These are phyloP conservation scores for Castanea crenata DNA, from an alignment of 306 rosid genomes.

Conservation along the genomic window DNA sequence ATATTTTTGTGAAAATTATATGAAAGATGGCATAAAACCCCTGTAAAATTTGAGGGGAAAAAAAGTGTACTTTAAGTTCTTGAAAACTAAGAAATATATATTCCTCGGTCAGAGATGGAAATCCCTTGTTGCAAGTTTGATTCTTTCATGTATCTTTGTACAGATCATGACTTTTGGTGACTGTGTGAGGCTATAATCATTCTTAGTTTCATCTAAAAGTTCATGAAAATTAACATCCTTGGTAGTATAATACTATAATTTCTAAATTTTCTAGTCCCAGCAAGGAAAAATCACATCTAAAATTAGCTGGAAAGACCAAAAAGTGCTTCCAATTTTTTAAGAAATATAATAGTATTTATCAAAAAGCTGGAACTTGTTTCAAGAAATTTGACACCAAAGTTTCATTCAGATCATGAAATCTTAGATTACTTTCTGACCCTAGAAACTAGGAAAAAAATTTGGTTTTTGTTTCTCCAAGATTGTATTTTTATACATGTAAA, in stretches of 20 bases:
- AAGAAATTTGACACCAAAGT: neutral
- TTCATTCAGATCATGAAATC: neutral
- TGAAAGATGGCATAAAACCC: neutral
- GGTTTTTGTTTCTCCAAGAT: neutral
- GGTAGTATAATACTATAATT: neutral
- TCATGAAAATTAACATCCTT: neutral
- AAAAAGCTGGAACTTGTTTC: neutral
- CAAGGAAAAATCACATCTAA: neutral
- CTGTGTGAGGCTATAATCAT: neutral
- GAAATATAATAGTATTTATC: neutral
- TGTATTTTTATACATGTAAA: neutral
- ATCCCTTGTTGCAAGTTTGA: neutral
- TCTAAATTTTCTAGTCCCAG: neutral
- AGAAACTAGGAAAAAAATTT: neutral
- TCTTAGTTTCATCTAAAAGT: neutral
- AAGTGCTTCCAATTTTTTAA: neutral
- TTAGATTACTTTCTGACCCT: neutral
- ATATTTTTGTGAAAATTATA: too few relatives aligned
- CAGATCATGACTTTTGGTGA: conserved; percentile 19
- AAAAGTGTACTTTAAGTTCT: neutral
- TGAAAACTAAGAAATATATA: neutral
- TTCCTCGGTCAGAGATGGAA: neutral
- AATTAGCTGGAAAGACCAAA: neutral
- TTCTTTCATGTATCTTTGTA: neutral
- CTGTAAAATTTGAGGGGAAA: neutral